Conservation (phyloP, 441 rosid species). For the Melastoma candidum region DNA sequence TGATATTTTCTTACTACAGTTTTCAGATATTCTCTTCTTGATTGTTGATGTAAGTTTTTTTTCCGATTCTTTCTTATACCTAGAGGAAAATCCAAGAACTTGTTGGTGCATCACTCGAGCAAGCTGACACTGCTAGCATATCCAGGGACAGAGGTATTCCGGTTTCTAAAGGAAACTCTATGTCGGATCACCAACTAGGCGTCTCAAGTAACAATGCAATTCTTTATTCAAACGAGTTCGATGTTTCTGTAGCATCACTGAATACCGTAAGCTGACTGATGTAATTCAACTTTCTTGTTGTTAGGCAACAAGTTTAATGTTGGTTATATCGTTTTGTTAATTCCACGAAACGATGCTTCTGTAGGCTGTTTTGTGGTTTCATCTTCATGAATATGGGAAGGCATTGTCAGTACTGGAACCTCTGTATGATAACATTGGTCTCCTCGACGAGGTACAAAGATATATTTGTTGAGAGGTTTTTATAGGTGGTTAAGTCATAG, state of each 20-base stretch:
- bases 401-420: slow-evolving; percentile 78
- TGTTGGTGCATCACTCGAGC: slow-evolving; percentile 57
- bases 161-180: slow-evolving; percentile 50
- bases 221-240: slow-evolving; percentile 58
- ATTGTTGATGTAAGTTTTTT: slow-evolving; percentile 7
- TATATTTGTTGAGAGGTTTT: slow-evolving; percentile 3
- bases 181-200: slow-evolving; percentile 24
- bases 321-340: slow-evolving; percentile 6
- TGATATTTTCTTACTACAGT: background rate
- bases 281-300: slow-evolving; percentile 4
- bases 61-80: slow-evolving; percentile 13
- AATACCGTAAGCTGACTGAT: slow-evolving; percentile 50
- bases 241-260: slow-evolving; percentile 55
- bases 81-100: slow-evolving; percentile 71
- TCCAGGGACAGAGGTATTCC: slow-evolving; percentile 30
- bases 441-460: slow-evolving; percentile 79
- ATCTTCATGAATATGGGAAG: slow-evolving; percentile 75
- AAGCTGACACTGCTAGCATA: slow-evolving; percentile 38
- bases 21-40: background rate
- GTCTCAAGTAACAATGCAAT: slow-evolving; percentile 27
- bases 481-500: slow-evolving; percentile 4
- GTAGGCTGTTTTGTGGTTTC: slow-evolving; percentile 92
- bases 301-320: background rate
- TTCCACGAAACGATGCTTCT: slow-evolving; percentile 6
- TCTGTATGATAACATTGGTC: slow-evolving; percentile 62